A percentile compares a stretch with the other conserved stretches of the same genome.
phyloP scores from a whole-genome alignment of 1,284 basidiomycete genomes.

The Ustilago vetiveriae region DNA sequence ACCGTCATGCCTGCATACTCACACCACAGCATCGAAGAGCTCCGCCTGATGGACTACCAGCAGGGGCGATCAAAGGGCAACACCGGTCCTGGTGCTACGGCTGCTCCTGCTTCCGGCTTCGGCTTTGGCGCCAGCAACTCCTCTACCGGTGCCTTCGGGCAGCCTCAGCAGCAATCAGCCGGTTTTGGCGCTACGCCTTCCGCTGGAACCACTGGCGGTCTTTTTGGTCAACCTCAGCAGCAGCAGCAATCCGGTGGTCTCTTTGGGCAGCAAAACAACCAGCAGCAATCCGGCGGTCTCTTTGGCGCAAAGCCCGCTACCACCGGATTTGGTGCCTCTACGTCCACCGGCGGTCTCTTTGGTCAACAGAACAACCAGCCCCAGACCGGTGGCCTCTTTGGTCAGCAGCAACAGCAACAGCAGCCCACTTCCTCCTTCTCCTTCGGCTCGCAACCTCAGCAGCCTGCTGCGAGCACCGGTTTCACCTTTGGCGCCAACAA shows the following conservation, averaged over 20 bases:
- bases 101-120: constrained; percentile 41
- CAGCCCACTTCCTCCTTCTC: constrained; percentile 44
- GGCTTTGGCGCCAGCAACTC: constrained; percentile 46
- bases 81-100: constrained; percentile 45
- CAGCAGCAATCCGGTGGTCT: constrained; percentile 58
- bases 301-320: constrained; percentile 65
- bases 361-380: constrained; percentile 57
- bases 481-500: constrained; percentile 54
- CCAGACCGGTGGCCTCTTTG: constrained; percentile 62
- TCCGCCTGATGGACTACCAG: constrained; percentile 59
- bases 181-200: constrained; percentile 42
- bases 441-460: constrained; percentile 64
- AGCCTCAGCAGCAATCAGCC: constrained; percentile 48
- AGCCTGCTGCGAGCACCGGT: constrained; percentile 51
- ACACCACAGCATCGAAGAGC: constrained; percentile 56
- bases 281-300: constrained; percentile 64
- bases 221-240: constrained; percentile 56
- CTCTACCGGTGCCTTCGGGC: constrained; percentile 42
- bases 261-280: constrained; percentile 66
- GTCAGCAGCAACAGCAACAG: constrained; percentile 56
- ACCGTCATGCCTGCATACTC: constrained; percentile 58
- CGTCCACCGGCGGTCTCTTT: constrained; percentile 60
- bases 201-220: constrained; percentile 28
- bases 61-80: constrained; percentile 57
- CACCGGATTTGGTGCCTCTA: constrained; percentile 48